A percentile compares a stretch with the other conserved stretches of the same genome.
Conservation (phyloP, 805 yeast genomes). For the Suhomyces canberraensis region DNA sequence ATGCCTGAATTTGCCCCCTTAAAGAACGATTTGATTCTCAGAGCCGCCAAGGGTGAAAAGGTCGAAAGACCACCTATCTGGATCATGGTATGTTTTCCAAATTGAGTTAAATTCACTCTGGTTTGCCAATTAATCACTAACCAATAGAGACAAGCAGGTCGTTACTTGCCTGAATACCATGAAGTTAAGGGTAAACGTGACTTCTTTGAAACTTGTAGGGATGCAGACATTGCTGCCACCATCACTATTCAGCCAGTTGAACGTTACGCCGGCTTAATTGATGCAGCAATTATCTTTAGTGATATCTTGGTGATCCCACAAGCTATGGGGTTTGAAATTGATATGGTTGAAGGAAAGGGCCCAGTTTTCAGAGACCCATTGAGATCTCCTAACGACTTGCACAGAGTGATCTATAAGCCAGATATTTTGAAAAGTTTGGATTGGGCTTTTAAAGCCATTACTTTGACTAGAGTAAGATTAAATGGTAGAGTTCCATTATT, state of each 20-base stretch:
- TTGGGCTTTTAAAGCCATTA: slow-evolving; percentile 95
- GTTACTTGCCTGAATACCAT: slow-evolving; percentile 90
- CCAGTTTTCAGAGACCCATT: slow-evolving; percentile 90
- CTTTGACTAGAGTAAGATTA: slow-evolving; percentile 80
- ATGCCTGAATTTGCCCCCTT: slow-evolving; percentile 63
- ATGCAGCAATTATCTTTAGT: slow-evolving; percentile 95
- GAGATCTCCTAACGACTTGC: slow-evolving; percentile 66
- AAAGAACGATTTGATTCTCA: slow-evolving; percentile 82
- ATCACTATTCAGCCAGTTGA: slow-evolving; percentile 95
- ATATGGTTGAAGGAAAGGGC: slow-evolving; percentile 92
- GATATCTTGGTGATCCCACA: slow-evolving; percentile 96
- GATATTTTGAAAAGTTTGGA: slow-evolving; percentile 75
- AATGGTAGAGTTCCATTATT: slow-evolving; percentile 89
- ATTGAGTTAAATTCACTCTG: too few species aligned
- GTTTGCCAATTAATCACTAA: slow-evolving; percentile 7
- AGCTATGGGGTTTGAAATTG: slow-evolving; percentile 95
- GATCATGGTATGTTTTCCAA: slow-evolving; percentile 72
- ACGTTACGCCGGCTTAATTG: slow-evolving; percentile 83
- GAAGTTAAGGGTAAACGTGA: slow-evolving; percentile 80
- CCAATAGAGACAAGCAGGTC: slow-evolving; percentile 83
- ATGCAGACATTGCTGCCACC: slow-evolving; percentile 88
- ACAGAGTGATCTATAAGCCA: slow-evolving; percentile 55
- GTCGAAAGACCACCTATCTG: slow-evolving; percentile 98
- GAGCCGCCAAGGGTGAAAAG: slow-evolving; percentile 87
- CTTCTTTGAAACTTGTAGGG: slow-evolving; percentile 93